Evolutionary conservation across 805 yeast species (phyloP).

Genomic region (Saccharomycopsis babjevae): DNA sequence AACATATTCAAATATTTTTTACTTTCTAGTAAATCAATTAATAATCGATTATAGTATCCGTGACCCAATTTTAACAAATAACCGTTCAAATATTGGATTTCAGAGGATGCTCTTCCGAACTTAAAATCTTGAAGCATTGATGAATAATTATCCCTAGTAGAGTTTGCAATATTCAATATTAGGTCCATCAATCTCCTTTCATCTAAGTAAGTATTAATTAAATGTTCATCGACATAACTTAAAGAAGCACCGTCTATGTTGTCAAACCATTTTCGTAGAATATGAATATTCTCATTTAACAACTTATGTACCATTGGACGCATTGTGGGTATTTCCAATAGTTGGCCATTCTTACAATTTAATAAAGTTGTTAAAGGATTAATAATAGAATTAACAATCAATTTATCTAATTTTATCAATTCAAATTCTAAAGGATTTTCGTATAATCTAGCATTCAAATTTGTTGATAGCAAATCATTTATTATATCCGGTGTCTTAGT

Average conservation of each 20-base stretch:
- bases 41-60: slow-evolving; percentile 22
- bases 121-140: slow-evolving; percentile 46
- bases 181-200: slow-evolving; percentile 28
- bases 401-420: slow-evolving; percentile 60
- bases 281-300: slow-evolving; percentile 35
- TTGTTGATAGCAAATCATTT: slow-evolving; percentile 23
- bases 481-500: slow-evolving; percentile 22
- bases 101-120: slow-evolving; percentile 46
- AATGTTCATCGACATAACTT: slow-evolving; percentile 4
- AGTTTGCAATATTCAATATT: slow-evolving; percentile 32
- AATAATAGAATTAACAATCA: slow-evolving; percentile 71
- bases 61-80: slow-evolving; percentile 51
- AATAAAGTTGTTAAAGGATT: slow-evolving; percentile 75
- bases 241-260: slow-evolving; percentile 15
- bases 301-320: slow-evolving; percentile 30
- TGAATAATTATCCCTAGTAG: slow-evolving; percentile 45
- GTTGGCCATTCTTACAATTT: slow-evolving; percentile 70
- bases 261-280: slow-evolving; percentile 20
- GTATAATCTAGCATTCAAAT: slow-evolving; percentile 24
- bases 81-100: slow-evolving; percentile 78
- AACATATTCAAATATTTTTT: slow-evolving; percentile 6
- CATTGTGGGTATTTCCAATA: slow-evolving; percentile 32
- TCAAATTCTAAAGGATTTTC: slow-evolving; percentile 38
- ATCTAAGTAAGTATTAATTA: slow-evolving; percentile 27
- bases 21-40: slow-evolving; percentile 10